Conservation (phyloP, 2,329 filamentous ascomycete species). For the Colletotrichum melonis region DNA sequence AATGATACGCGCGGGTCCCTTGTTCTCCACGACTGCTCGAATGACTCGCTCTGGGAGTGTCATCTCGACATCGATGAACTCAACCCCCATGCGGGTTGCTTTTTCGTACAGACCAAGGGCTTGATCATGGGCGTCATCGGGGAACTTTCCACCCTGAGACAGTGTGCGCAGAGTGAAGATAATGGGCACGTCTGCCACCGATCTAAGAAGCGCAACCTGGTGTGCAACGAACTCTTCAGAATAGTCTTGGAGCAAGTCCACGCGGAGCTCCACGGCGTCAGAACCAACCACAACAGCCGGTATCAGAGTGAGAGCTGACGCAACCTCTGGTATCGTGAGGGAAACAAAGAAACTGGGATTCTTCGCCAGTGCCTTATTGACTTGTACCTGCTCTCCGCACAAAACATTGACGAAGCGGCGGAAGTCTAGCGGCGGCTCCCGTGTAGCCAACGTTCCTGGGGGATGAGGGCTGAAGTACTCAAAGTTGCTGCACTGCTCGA, state of each 20-base stretch:
- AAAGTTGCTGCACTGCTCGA: conserved; percentile 91
- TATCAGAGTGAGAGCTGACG: conserved; percentile 71
- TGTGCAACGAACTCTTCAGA: conserved; percentile 81
- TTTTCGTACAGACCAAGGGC: conserved; percentile 80
- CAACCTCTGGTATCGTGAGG: conserved; percentile 82
- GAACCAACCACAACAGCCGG: conserved; percentile 82
- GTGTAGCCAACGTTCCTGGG: conserved; percentile 35
- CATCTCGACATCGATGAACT: conserved; percentile 95
- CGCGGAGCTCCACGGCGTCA: conserved; percentile 93
- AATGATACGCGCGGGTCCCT: conserved; percentile 84
- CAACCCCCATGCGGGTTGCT: conserved; percentile 85
- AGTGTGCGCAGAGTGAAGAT: conserved; percentile 92
- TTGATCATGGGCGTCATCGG: conserved; percentile 78
- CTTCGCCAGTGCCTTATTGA: conserved; percentile 50
- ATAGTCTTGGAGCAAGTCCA: conserved; percentile 86
- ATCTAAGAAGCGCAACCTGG: conserved; percentile 84
- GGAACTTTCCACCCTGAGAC: conserved; percentile 89
- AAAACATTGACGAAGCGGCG: conserved; percentile 71
- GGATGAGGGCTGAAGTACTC: conserved; percentile 86
- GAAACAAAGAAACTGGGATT: conserved; percentile 93
- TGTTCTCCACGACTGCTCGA: conserved; percentile 71
- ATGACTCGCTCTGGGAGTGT: conserved; percentile 84
- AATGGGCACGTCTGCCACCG: conserved; percentile 78
- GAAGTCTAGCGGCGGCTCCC: conserved; percentile 65
- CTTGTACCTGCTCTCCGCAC: conserved; percentile 39